Evolutionary conservation across 75 land plant species (phyloP).

Genomic region (Pseudotsuga menziesii): DNA sequence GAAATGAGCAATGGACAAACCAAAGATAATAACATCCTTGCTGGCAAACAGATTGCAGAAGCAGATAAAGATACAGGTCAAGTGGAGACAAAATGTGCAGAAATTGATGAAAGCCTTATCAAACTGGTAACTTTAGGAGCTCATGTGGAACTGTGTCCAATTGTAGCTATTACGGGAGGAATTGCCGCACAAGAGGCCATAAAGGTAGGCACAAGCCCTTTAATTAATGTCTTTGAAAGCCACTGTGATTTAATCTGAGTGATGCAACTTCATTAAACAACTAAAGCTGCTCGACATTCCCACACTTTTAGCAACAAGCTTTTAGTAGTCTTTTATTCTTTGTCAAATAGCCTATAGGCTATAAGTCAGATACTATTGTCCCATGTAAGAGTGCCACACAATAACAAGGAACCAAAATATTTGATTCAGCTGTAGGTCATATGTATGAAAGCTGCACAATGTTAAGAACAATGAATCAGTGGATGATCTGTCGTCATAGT

Average conservation of each 20-base stretch:
- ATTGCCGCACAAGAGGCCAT: constrained; percentile 56
- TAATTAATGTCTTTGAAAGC: constrained; percentile 2
- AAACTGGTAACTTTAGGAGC: constrained; percentile 26
- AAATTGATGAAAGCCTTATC: constrained; percentile 32
- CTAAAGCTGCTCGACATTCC: background rate
- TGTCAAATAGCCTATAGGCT: background rate
- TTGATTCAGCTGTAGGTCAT: no score
- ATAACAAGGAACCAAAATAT: background rate
- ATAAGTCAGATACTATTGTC: background rate
- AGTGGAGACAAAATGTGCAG: background rate
- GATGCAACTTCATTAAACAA: background rate
- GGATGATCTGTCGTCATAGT: no score
- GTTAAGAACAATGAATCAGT: no score
- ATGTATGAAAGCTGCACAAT: no score
- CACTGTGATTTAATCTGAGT: background rate
- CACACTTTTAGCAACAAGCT: background rate
- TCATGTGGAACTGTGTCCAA: constrained; percentile 40
- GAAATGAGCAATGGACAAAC: background rate
- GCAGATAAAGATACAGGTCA: background rate
- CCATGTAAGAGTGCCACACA: background rate
- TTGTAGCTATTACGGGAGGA: constrained; percentile 42
- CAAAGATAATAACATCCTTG: background rate
- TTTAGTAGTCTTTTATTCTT: background rate
- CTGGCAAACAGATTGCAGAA: constrained; percentile 7
- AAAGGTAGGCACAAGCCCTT: constrained; percentile 24